Evolutionary conservation across 257 asterid species (phyloP).

Genomic region (Solanum chmielewskii): DNA sequence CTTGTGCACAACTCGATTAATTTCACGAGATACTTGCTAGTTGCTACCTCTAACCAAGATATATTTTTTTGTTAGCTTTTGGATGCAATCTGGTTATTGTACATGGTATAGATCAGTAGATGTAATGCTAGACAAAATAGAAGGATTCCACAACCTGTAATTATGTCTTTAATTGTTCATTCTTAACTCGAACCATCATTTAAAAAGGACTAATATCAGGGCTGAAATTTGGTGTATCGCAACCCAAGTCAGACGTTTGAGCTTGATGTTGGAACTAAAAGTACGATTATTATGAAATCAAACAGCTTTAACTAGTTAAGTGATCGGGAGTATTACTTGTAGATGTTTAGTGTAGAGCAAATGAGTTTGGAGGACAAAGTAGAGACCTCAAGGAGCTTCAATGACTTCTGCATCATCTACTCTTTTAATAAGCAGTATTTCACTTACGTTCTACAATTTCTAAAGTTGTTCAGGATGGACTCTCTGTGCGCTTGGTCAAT

Average conservation of each 20-base stretch:
- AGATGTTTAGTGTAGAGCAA: neutral
- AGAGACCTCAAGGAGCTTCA: neutral
- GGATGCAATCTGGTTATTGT: neutral
- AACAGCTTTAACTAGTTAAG: neutral
- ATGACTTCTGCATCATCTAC: neutral
- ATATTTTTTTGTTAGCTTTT: neutral
- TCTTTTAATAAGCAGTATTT: neutral
- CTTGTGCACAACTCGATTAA: neutral
- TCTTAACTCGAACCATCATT: neutral
- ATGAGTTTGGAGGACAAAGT: neutral
- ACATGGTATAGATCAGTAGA: neutral
- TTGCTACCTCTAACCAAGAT: neutral
- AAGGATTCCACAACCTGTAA: neutral
- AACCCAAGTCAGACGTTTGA: neutral
- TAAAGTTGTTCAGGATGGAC: conserved; percentile 24
- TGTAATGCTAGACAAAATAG: neutral
- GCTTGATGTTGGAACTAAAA: neutral
- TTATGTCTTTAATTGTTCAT: neutral
- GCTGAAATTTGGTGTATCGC: neutral
- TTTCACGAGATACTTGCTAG: neutral
- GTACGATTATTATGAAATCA: neutral
- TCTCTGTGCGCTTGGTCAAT: conserved; percentile 66
- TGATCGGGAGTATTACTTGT: neutral
- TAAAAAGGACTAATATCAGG: neutral
- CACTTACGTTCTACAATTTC: conserved; percentile 20